A percentile compares a stretch with the other conserved stretches of the same genome.
These are phyloP conservation scores for Aurantiochytrium sp. DNA, from an alignment of 108 stramenopile species.

Conservation along the genomic window DNA sequence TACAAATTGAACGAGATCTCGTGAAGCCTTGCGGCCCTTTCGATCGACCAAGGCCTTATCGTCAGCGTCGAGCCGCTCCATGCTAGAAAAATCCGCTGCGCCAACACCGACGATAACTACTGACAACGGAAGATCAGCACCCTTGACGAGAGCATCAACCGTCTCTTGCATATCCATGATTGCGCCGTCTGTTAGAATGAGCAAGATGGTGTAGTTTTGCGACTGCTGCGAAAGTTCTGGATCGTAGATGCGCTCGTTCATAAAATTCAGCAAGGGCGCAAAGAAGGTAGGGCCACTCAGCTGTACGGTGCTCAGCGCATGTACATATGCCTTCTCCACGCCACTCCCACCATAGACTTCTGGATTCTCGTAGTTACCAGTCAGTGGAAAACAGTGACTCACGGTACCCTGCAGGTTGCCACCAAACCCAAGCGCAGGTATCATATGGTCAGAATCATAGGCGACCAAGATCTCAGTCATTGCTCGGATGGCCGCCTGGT, in stretches of 20 bases:
- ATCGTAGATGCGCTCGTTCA: neutral
- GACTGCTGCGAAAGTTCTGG: neutral
- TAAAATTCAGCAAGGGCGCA: neutral
- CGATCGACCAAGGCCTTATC: neutral
- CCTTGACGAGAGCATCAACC: slow-evolving; percentile 26
- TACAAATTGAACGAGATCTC: slow-evolving; percentile 56
- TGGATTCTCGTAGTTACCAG: neutral
- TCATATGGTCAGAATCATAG: neutral
- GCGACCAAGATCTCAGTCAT: neutral
- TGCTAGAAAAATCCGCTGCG: slow-evolving; percentile 33
- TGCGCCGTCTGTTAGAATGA: slow-evolving; percentile 44
- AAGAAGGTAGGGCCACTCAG: neutral
- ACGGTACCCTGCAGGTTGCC: neutral
- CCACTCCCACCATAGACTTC: neutral
- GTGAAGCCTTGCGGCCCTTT: neutral
- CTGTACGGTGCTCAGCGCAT: neutral
- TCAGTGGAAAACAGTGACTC: neutral
- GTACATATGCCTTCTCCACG: neutral
- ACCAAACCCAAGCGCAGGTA: neutral
- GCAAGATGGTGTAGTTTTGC: neutral
- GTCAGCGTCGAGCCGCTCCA: slow-evolving; percentile 24
- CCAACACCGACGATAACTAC: slow-evolving; percentile 54
- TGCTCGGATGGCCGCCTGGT: neutral
- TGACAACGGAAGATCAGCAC: slow-evolving; percentile 33
- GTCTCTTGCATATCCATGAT: slow-evolving; percentile 40